Conservation (phyloP, 768 basidiomycete genomes). For the Naematelia aurantialba region DNA sequence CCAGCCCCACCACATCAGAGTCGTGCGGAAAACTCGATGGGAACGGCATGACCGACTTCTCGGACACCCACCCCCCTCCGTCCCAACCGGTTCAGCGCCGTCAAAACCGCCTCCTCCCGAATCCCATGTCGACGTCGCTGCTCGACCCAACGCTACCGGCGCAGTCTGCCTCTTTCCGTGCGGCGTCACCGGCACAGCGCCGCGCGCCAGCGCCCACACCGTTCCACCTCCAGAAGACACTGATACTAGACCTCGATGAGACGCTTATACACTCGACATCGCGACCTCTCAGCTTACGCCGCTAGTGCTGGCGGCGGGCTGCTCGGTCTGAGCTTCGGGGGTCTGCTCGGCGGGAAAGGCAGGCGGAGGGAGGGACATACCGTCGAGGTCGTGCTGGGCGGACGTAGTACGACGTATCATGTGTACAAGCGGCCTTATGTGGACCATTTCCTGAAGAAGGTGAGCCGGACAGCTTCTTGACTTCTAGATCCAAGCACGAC, state of each 20-base stretch:
- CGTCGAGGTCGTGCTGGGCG: constrained; percentile 88
- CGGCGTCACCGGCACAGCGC: constrained; percentile 7
- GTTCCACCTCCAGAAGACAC: constrained; percentile 82
- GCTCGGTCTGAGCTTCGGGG: constrained; percentile 42
- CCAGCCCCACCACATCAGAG: background rate
- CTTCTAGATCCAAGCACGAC: no score
- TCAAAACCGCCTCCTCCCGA: constrained; percentile 23
- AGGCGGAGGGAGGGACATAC: constrained; percentile 65
- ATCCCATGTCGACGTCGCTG: constrained; percentile 38
- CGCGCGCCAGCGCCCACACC: constrained; percentile 59
- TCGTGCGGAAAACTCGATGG: no score
- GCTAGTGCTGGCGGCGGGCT: constrained; percentile 52
- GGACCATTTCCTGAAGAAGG: constrained; percentile 88
- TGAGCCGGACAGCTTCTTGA: constrained; percentile 47
- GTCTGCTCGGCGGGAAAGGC: constrained; percentile 33
- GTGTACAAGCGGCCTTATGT: constrained; percentile 98
- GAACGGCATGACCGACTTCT: no score
- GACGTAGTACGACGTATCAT: constrained; percentile 85
- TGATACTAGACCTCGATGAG: constrained; percentile 96
- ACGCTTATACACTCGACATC: constrained; percentile 97
- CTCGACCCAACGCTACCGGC: constrained; percentile 37
- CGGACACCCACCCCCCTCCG: no score
- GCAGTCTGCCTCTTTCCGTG: constrained; percentile 1
- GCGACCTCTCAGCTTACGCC: constrained; percentile 55
- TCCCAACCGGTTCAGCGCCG: no score